Evolutionary conservation across 2,329 filamentous ascomycete species (phyloP), one percentile per base, ranked within the genome.

Genomic region (Aspergillus awamori): DNA sequence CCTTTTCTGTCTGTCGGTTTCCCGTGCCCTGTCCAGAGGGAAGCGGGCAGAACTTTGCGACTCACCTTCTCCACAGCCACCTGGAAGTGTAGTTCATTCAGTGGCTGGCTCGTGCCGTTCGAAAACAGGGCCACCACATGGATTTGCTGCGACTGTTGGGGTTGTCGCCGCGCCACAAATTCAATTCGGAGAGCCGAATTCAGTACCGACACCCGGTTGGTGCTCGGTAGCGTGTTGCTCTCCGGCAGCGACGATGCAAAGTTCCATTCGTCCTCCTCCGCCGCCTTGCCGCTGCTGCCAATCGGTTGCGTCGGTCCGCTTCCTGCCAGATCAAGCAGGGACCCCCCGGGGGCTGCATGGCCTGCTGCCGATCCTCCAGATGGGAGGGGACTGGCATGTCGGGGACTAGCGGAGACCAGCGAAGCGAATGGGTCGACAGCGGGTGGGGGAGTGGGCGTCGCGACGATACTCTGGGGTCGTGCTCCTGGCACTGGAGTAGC

Each of bases 1-100:
- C 24, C 30, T 7, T 8, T 20, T 30, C 24, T 15, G 33, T 36
- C 11, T 10, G 30, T 36, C 5, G 30, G 30, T 36, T 36, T 36
- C 11, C 11, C 5, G 11, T 36, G 30, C 45, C 8, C 20, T 15
- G 24, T 39, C 13, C 49, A 17, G 5, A 36, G 33, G 11, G 11
- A 36, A 36, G 11, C 10, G 33, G 33, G 11, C 11, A 4, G 33
- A 36, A 36, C 11, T 36, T 36, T 22, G 22, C 8, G 13, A 38
- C 51, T 66, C 80, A 96, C 93, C 86, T 94, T 98, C 62, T 94
- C 95, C 30, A 97, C 94, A 3, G 95, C 95, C 41, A 96, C 84
- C 76, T 97, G 92, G 72, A 97, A 96, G 61, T 94, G 93, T 30
- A 99, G 81, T 65, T 96, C 90, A 3, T 85, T 84, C 22, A 99